Percentiles rank a stretch among this genome's conserved stretches.
Evolutionary conservation across 2,329 filamentous ascomycete species (phyloP).

Genomic region (Tothia fuscella): DNA sequence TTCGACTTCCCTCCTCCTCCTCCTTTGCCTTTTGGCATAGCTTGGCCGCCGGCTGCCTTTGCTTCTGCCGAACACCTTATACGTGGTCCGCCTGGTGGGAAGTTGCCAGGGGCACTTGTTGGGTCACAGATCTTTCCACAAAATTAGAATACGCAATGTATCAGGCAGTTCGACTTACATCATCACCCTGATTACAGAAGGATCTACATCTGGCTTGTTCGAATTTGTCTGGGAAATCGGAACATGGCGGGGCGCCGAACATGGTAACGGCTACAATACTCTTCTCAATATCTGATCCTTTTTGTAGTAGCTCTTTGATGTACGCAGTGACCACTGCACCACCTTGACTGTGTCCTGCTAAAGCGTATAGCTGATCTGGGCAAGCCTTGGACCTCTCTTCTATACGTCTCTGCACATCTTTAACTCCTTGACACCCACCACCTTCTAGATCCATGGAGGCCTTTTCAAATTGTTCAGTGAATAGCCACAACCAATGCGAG

Average conservation of each 20-base stretch:
- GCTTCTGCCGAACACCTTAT: too few relatives aligned
- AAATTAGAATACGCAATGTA: too few relatives aligned
- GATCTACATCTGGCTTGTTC: not conserved
- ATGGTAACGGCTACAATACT: conserved; percentile 8
- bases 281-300: not conserved
- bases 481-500: too few relatives aligned
- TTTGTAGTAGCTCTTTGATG: not conserved
- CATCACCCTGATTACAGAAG: conserved; percentile 1
- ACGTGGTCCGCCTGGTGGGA: conserved; percentile 5
- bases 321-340: not conserved
- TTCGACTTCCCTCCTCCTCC: too few relatives aligned
- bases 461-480: too few relatives aligned
- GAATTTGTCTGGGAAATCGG: conserved; percentile 4
- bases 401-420: not conserved
- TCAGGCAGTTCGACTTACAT: too few relatives aligned
- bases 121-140: too few relatives aligned
- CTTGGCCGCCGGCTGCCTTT: too few relatives aligned
- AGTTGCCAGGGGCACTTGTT: too few relatives aligned
- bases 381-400: not conserved
- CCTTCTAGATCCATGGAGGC: too few relatives aligned
- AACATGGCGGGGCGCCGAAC: conserved; percentile 4
- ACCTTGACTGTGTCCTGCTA: conserved; percentile 6
- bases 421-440: too few relatives aligned
- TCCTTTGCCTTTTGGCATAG: too few relatives aligned
- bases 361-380: not conserved